Evolutionary conservation across 495 filamentous ascomycete genomes (phyloP).

Genomic region (Penicillium maclennaniae): DNA sequence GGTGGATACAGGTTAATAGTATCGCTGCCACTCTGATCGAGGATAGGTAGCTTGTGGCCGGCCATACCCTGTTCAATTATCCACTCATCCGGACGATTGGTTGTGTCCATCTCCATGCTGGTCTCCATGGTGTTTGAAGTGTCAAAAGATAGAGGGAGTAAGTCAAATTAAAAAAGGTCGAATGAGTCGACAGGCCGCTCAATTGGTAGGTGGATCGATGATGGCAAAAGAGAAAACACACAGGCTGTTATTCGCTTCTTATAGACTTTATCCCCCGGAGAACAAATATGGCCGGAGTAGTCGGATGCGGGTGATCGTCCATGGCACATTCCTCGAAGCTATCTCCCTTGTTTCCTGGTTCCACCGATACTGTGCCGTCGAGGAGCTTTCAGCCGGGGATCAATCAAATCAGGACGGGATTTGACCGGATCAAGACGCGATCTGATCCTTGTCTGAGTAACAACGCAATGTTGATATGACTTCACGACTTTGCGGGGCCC

Average conservation of each 20-base stretch:
- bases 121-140: slow-evolving; percentile 6
- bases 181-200: neutral
- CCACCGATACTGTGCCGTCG: neutral
- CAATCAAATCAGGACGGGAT: neutral
- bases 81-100: slow-evolving; percentile 50
- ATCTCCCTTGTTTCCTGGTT: neutral
- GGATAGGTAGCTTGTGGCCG: slow-evolving; percentile 41
- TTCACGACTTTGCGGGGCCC: neutral
- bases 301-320: neutral
- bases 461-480: neutral
- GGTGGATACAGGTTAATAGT: slow-evolving; percentile 22
- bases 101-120: slow-evolving; percentile 8
- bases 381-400: neutral
- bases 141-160: neutral
- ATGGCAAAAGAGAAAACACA: neutral
- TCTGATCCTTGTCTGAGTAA: neutral
- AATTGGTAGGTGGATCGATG: neutral
- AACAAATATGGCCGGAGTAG: neutral
- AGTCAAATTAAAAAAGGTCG: neutral
- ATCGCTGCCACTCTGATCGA: slow-evolving; percentile 40
- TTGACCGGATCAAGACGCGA: neutral
- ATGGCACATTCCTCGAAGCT: neutral
- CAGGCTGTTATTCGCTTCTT: neutral
- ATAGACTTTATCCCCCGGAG: neutral
- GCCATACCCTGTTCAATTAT: slow-evolving; percentile 50